Evolutionary conservation across 2,329 filamentous ascomycete species (phyloP).

Genomic region (Endothia cerciana): DNA sequence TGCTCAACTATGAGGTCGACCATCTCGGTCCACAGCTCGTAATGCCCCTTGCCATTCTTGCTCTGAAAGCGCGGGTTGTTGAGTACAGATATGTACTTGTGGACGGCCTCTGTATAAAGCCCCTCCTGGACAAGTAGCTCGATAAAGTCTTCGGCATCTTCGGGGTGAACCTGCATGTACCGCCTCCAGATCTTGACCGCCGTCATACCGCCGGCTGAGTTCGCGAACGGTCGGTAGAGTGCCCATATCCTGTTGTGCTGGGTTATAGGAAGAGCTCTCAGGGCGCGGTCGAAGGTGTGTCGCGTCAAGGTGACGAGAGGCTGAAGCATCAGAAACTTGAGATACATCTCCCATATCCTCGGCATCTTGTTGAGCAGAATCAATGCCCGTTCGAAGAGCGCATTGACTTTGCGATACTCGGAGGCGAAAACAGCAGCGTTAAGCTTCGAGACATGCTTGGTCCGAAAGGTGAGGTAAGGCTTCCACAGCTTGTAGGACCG

Average conservation of each 20-base stretch:
- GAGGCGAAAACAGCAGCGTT: constrained; percentile 79
- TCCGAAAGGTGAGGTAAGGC: constrained; percentile 87
- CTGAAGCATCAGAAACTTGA: constrained; percentile 86
- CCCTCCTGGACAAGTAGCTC: constrained; percentile 81
- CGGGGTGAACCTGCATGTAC: constrained; percentile 96
- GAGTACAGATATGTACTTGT: constrained; percentile 87
- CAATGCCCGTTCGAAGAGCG: constrained; percentile 88
- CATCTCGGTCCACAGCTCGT: constrained; percentile 98
- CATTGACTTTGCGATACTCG: constrained; percentile 93
- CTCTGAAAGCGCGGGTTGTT: constrained; percentile 90
- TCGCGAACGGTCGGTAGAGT: constrained; percentile 87
- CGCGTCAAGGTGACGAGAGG: constrained; percentile 88
- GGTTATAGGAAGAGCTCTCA: constrained; percentile 88
- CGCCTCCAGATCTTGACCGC: constrained; percentile 92
- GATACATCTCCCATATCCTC: constrained; percentile 93
- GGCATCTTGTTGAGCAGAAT: constrained; percentile 99
- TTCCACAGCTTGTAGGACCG: constrained; percentile 99
- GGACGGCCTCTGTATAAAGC: constrained; percentile 88
- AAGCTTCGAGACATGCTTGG: constrained; percentile 77
- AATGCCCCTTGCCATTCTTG: constrained; percentile 92
- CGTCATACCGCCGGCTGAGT: constrained; percentile 85
- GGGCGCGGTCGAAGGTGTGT: constrained; percentile 86
- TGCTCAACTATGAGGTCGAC: constrained; percentile 91
- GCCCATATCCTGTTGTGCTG: constrained; percentile 97
- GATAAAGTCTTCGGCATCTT: constrained; percentile 94